These are phyloP conservation scores for Sporothrix sp. DNA, from an alignment of 2,329 filamentous ascomycete genomes.

Conservation along the genomic window DNA sequence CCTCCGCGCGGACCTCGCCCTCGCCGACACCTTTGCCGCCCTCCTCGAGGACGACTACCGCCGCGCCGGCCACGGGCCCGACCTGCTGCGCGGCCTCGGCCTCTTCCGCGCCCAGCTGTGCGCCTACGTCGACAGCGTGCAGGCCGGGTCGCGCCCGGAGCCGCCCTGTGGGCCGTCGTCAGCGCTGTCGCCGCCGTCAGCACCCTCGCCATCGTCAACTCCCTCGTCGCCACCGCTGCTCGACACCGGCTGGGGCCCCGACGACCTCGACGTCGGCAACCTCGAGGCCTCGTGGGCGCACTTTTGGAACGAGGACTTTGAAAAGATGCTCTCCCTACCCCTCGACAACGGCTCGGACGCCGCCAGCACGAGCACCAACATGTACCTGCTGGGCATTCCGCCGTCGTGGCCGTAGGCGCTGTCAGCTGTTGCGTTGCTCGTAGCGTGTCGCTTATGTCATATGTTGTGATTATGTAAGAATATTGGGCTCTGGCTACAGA, in stretches of 20 bases:
- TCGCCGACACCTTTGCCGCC: constrained; percentile 6
- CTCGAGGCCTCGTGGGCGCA: constrained; percentile 13
- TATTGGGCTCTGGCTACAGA: too few species aligned
- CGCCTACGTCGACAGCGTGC: not conserved
- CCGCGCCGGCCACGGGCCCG: not conserved
- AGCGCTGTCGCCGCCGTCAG: not conserved
- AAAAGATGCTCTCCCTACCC: not conserved
- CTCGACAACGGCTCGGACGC: not conserved
- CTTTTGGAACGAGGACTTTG: constrained; percentile 14
- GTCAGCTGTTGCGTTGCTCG: too few species aligned
- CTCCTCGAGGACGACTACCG: constrained; percentile 6
- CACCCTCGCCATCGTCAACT: too few species aligned
- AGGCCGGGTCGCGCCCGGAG: not conserved
- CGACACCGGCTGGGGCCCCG: too few species aligned
- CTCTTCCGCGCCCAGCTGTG: constrained; percentile 5
- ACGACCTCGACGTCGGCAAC: not conserved
- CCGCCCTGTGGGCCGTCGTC: too few species aligned
- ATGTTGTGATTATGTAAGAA: too few species aligned
- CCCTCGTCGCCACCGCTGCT: too few species aligned
- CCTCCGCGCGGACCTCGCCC: constrained; percentile 5
- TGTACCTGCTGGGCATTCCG: constrained; percentile 12
- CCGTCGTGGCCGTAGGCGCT: constrained; percentile 3
- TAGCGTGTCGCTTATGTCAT: too few species aligned
- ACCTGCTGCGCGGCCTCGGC: not conserved
- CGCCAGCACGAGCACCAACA: constrained; percentile 1